These are phyloP conservation scores for Saccharum spontaneum DNA, from an alignment of 176 grass and related monocot species.

Conservation along the genomic window DNA sequence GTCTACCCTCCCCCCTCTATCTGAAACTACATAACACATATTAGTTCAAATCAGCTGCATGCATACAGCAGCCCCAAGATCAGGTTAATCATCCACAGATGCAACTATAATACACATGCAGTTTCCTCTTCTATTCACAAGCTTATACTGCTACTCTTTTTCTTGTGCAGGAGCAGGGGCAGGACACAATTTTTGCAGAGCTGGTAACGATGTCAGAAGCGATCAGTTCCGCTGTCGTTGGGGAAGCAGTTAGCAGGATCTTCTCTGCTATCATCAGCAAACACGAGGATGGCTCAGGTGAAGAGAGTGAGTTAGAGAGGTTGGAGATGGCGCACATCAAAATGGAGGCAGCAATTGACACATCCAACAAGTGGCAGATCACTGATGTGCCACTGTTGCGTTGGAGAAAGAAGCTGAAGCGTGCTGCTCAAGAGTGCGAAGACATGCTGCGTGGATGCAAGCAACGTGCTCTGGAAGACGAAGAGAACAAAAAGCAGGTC, in stretches of 20 bases:
- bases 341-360: background rate
- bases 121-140: no score
- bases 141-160: background rate
- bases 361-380: conserved; percentile 8
- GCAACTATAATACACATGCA: no score
- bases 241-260: background rate
- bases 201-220: background rate
- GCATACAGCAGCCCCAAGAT: no score
- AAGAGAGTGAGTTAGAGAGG: background rate
- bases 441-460: background rate
- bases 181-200: background rate
- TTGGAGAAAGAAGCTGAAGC: conserved; percentile 18
- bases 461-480: background rate
- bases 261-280: background rate
- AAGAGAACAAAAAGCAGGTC: background rate
- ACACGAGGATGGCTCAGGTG: background rate
- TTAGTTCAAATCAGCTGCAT: no score
- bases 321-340: no score
- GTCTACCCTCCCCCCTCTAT: no score
- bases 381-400: background rate
- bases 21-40: no score
- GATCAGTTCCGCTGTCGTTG: conserved; percentile 2
- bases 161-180: background rate
- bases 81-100: background rate
- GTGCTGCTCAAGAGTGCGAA: background rate